phyloP scores from a whole-genome alignment of 495 filamentous ascomycete species.

The Xylaria telfairii region DNA sequence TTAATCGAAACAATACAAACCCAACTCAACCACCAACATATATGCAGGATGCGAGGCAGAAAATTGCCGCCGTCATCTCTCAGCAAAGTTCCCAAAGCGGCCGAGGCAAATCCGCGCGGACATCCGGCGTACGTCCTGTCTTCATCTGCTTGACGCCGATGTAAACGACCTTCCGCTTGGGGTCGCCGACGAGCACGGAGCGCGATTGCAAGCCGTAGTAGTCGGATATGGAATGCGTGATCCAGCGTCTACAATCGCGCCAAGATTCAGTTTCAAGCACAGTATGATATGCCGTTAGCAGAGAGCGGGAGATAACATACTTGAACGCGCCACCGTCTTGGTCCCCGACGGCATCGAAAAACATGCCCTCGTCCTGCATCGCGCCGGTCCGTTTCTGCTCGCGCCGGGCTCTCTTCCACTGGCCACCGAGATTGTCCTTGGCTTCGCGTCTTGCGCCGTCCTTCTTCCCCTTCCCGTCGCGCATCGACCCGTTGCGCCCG shows the following conservation, averaged over 20 bases:
- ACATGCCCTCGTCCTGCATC: conserved; percentile 69
- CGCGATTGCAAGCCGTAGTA: conserved; percentile 93
- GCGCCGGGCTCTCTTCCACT: conserved; percentile 46
- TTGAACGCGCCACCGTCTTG: conserved; percentile 81
- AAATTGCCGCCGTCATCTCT: conserved; percentile 4
- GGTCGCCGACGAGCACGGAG: conserved; percentile 77
- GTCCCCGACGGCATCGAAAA: conserved; percentile 76
- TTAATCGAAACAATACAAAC: conserved; percentile 17
- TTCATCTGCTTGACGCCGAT: conserved; percentile 70
- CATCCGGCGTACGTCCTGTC: conserved; percentile 33
- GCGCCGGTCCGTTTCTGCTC: conserved; percentile 52
- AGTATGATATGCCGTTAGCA: too few species aligned
- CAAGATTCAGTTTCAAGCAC: conserved; percentile 35
- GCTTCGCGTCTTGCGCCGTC: conserved; percentile 30
- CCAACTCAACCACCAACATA: conserved; percentile 7
- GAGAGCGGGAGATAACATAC: conserved; percentile 55
- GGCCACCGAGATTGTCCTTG: background rate
- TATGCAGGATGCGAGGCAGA: background rate
- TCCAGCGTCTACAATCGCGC: conserved; percentile 71
- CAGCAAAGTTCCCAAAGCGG: conserved; percentile 69
- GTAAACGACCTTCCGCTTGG: conserved; percentile 83
- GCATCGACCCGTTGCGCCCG: conserved; percentile 76
- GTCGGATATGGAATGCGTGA: conserved; percentile 88
- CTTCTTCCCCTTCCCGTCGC: conserved; percentile 57
- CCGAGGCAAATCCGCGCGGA: conserved; percentile 53